phyloP scores from a whole-genome alignment of 345 rosid genomes.

The Heritiera littoralis region DNA sequence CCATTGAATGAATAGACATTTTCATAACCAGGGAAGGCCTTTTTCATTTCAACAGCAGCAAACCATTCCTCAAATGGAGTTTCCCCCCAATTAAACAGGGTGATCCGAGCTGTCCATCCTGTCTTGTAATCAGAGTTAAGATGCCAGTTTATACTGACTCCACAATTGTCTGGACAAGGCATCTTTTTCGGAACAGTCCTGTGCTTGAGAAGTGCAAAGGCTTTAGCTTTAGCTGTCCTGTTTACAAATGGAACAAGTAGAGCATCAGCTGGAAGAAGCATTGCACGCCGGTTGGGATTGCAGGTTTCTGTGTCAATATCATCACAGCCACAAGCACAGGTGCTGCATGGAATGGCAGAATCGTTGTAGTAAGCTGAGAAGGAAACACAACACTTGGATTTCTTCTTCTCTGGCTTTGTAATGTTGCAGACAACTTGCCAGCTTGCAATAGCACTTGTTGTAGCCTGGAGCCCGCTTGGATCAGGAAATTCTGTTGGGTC shows the following conservation, averaged over 20 bases:
- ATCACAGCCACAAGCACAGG: conserved; percentile 91
- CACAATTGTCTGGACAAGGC: conserved; percentile 96
- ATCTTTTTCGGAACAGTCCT: conserved; percentile 49
- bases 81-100: conserved; percentile 80
- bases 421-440: conserved; percentile 90
- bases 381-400: conserved; percentile 82
- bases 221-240: conserved; percentile 66
- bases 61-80: conserved; percentile 71
- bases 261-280: conserved; percentile 80
- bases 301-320: conserved; percentile 47
- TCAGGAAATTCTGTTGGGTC: conserved; percentile 79
- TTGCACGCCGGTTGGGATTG: conserved; percentile 44
- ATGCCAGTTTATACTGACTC: conserved; percentile 94
- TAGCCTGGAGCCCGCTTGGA: conserved; percentile 57
- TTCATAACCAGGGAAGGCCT: conserved; percentile 64
- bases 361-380: conserved; percentile 86
- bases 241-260: conserved; percentile 74
- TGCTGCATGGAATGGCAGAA: conserved; percentile 76
- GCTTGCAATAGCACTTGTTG: conserved; percentile 52
- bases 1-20: conserved; percentile 82
- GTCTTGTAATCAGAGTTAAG: conserved; percentile 57
- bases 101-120: conserved; percentile 87
- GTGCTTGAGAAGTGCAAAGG: conserved; percentile 72
- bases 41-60: conserved; percentile 59
- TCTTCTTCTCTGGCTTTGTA: conserved; percentile 55